Base-by-base conservation (phyloP, 2,329 filamentous ascomycete genomes). In the Purpureocillium lavendulum region DNA sequence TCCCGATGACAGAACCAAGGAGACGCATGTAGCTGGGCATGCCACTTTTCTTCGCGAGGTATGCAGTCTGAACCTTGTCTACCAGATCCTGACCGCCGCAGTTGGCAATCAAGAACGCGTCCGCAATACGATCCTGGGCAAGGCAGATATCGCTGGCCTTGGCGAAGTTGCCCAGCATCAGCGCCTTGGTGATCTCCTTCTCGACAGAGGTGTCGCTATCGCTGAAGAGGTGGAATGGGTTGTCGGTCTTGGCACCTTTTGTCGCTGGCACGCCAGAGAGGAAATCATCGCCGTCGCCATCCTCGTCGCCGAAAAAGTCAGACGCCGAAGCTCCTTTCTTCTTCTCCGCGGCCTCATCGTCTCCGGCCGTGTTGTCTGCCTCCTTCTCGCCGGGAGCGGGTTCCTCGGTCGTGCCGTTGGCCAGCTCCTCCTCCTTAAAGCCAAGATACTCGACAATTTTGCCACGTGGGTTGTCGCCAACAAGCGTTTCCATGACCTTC, bases 71-170 rank as follows among this genome's bases (percentile, higher is more conserved):
- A 5, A 90, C 90, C 67, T 94, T 96, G 53, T 95, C 87, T 33
- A 97, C 83, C 44, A 94, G 84, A 49, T 88, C 84, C 58, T 94
- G 87, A 36, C 90, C 92, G 42, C 92, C 89, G 54, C 89, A 97
- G 53, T 97, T 95, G 35, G 94, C 92, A 57, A 98, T 90, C 69
- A 98, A 87, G 64, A 98, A 95, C 30, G 92, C 92, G 65, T 98
- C 92, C 0, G 92, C 92, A 58, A 97, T 80, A 39, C 89, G 81
- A 48, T 94, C 81, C 60, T 96, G 87, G 53, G 86, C 81, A 13
- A 98, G 67, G 52, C 88, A 95, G 38, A 95, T 78, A 41, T 94
- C 85, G 42, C 94, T 82, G 14, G 92, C 92, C 57, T 84, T 84
- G 41, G 89, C 80, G 54, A 98, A 98, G 47, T 94, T 78, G 7